These are phyloP conservation scores for Neurospora sp. DNA, from an alignment of 495 filamentous ascomycete genomes.

Conservation along the genomic window DNA sequence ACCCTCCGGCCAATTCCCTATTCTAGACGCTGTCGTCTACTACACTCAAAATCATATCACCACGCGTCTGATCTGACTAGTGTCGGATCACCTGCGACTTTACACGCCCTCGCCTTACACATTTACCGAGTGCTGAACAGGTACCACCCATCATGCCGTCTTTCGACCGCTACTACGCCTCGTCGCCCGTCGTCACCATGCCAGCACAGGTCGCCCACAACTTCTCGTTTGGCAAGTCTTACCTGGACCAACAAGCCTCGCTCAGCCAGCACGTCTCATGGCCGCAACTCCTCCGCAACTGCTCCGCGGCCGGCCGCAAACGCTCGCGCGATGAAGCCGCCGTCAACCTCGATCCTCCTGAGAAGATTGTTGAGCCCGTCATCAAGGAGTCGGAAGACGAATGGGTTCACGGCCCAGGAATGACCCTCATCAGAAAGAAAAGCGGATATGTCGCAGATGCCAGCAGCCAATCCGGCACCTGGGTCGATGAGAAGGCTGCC, in stretches of 20 bases:
- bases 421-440: slow-evolving; percentile 61
- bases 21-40: neutral
- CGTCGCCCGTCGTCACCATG: slow-evolving; percentile 44
- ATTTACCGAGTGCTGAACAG: slow-evolving; percentile 26
- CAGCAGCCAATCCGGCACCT: slow-evolving; percentile 67
- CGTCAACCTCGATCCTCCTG: slow-evolving; percentile 44
- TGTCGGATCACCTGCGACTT: slow-evolving; percentile 18
- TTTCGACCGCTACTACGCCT: slow-evolving; percentile 34
- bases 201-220: slow-evolving; percentile 36
- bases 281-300: slow-evolving; percentile 17
- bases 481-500: slow-evolving; percentile 56
- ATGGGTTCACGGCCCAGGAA: slow-evolving; percentile 62
- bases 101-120: slow-evolving; percentile 12
- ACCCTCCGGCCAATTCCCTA: slow-evolving; percentile 11
- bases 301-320: slow-evolving; percentile 45
- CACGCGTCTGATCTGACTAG: slow-evolving; percentile 14
- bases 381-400: slow-evolving; percentile 43
- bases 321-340: slow-evolving; percentile 55
- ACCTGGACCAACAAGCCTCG: slow-evolving; percentile 30
- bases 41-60: neutral
- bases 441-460: slow-evolving; percentile 53
- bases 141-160: slow-evolving; percentile 31
- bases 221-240: slow-evolving; percentile 32
- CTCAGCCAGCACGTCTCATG: slow-evolving; percentile 30
- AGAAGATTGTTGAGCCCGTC: slow-evolving; percentile 30